Evolutionary conservation across 257 asterid genomes (phyloP), one percentile per base, ranked within the genome.

Genomic region (Solanum tarapatanum): DNA sequence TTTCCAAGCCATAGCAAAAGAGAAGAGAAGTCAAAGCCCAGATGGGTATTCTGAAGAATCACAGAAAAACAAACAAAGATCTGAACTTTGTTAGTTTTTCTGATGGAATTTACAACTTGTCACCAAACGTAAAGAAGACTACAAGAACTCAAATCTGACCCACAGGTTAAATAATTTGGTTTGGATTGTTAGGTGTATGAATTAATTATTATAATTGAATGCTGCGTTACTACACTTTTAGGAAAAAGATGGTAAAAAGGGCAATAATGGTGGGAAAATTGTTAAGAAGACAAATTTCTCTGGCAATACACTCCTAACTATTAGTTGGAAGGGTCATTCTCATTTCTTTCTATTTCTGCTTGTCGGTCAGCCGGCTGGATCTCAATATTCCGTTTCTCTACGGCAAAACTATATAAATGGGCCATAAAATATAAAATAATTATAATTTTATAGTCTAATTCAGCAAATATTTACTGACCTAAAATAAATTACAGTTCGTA

Each of bases 1-100:
- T 89, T 93, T 97, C 97, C 95, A 95, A 86, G 98, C 97, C 99
- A 94, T 95, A 88, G 76, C 90, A 90, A 88, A 41, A 19, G 35
- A 86, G 66, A 41, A 19, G 35, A 86, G 66, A 64, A 87, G 8
- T 36, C 89, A 87, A 82, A 90, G 11, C 91, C 93, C 94, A 91
- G 90, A 90, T 86, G 88, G 89, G 88, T 86, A 87, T 88, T 84
- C 88, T 36, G 66, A 89, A 90, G 90, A 84, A 88, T 87, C 3
- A 84, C 80, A 75, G 80, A 43, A 84, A 79, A 80, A 83, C 11
- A 89, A 89, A 86, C 37, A 36, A 90, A 90, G 94, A 93, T 93
- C 92, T 87, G 66, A 88, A 24, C 79, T 91, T 92, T 58, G 79
- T 66, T 85, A 23, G 64, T 16, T 26, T 16, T 77, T 23, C 48